Conservation (phyloP, 2,329 filamentous ascomycete genomes). For the Hypoxylon sp. region DNA sequence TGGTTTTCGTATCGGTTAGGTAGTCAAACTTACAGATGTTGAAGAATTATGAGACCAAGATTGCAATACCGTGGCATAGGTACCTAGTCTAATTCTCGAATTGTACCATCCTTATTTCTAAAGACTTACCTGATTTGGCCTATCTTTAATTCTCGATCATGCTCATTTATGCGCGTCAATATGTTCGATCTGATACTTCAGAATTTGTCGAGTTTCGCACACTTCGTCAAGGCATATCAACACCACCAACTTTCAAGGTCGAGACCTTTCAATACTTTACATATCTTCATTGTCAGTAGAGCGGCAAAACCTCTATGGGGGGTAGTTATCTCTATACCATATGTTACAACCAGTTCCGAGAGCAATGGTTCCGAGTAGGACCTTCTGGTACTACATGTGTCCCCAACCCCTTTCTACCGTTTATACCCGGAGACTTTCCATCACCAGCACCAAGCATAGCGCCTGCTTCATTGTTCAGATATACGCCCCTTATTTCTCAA, state of each 20-base stretch:
- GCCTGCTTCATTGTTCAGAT: not conserved
- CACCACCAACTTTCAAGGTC: not conserved
- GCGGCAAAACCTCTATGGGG: not conserved
- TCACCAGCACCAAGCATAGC: too few species aligned
- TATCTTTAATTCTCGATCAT: too few species aligned
- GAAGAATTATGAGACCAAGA: too few species aligned
- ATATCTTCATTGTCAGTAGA: not conserved
- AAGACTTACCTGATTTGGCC: too few species aligned
- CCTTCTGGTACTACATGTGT: not conserved
- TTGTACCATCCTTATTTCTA: too few species aligned
- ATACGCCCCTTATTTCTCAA: not conserved
- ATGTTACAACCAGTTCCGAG: not conserved
- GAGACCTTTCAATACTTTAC: not conserved
- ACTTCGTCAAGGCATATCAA: not conserved
- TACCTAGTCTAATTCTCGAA: too few species aligned
- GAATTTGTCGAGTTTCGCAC: not conserved
- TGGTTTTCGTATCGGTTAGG: too few species aligned
- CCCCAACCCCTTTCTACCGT: not conserved
- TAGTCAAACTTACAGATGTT: too few species aligned
- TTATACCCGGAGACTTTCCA: not conserved
- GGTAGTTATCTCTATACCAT: not conserved
- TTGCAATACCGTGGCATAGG: too few species aligned
- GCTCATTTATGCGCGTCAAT: not conserved
- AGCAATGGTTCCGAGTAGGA: not conserved
- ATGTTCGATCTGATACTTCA: too few species aligned